Conservation (phyloP, 148 eudicot species). For the Vaccinium darrowii region DNA sequence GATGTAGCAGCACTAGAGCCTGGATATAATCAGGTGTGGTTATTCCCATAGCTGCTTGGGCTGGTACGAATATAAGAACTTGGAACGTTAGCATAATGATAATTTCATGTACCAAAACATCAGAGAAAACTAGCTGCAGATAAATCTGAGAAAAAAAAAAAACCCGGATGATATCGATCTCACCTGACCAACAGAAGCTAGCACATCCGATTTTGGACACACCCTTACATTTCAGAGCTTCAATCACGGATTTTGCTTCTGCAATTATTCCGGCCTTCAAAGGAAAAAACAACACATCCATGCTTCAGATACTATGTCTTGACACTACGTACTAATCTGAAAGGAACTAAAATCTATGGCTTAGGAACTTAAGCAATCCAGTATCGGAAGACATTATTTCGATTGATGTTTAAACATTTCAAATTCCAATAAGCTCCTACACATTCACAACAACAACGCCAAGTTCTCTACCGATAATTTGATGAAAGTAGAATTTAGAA, state of each 20-base stretch:
- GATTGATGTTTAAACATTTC: neutral
- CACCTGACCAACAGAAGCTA: constrained; percentile 72
- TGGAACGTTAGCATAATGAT: no score
- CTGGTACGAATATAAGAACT: constrained; percentile 24
- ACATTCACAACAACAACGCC: neutral
- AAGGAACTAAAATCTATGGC: no score
- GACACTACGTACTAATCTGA: neutral
- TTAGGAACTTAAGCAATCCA: no score
- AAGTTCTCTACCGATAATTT: neutral
- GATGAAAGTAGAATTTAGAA: neutral
- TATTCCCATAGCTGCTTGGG: constrained; percentile 42
- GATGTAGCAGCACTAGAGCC: constrained; percentile 47
- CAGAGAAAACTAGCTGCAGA: neutral
- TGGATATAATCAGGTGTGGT: constrained; percentile 31
- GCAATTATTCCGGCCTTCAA: constrained; percentile 41
- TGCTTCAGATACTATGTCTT: neutral
- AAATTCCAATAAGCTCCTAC: neutral
- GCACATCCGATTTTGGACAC: constrained; percentile 59
- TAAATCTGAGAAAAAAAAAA: neutral
- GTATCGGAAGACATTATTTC: neutral
- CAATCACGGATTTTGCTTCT: constrained; percentile 45
- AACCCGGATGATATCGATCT: constrained; percentile 1
- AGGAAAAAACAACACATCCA: neutral
- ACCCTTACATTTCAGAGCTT: constrained; percentile 48
- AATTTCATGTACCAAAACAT: no score